phyloP scores from a whole-genome alignment of 2,329 filamentous ascomycete species.

The Trichoderma guizhouense region DNA sequence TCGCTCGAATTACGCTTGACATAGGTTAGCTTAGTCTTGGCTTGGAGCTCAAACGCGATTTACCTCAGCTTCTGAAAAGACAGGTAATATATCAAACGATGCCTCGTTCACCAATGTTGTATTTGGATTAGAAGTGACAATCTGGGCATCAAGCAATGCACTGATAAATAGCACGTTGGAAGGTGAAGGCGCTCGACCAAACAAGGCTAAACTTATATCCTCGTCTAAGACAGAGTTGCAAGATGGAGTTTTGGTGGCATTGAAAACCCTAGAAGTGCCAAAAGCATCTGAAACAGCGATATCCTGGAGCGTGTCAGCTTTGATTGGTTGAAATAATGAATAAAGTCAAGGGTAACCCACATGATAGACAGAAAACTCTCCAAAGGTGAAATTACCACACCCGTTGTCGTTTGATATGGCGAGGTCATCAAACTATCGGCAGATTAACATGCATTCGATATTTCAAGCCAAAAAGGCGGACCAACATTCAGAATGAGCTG shows the following conservation, averaged over 20 bases:
- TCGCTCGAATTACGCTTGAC: background rate
- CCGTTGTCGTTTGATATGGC: background rate
- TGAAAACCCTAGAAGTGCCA: background rate
- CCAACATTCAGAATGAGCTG: background rate
- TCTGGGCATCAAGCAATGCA: background rate
- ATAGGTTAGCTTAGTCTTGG: background rate
- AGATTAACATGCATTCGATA: background rate
- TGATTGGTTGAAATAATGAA: background rate
- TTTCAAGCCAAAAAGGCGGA: background rate
- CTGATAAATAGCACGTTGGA: background rate
- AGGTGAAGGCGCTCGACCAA: background rate
- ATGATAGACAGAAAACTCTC: background rate
- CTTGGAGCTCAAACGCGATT: background rate
- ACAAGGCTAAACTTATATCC: background rate
- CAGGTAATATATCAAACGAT: background rate
- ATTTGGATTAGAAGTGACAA: background rate
- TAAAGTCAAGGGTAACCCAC: background rate
- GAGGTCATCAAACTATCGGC: background rate
- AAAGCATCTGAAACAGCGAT: background rate
- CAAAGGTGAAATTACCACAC: background rate
- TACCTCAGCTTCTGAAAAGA: background rate
- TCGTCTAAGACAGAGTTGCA: background rate
- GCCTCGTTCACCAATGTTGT: background rate
- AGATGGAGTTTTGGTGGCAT: background rate
- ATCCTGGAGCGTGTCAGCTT: background rate